These are phyloP conservation scores for Arthrobotrys megalospora DNA, from an alignment of 2,329 filamentous ascomycete species.

Conservation along the genomic window DNA sequence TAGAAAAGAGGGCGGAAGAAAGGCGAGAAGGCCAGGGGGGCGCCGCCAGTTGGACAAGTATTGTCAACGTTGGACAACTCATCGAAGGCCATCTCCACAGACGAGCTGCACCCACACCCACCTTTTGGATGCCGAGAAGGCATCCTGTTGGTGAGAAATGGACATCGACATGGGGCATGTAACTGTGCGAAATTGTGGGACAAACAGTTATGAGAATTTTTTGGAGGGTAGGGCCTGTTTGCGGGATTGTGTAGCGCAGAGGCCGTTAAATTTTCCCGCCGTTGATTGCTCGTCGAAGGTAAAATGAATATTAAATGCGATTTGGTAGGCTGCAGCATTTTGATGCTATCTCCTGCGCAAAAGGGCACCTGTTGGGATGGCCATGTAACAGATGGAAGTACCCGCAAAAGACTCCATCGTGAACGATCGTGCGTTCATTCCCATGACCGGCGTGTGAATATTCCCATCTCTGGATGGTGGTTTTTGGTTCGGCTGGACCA, in stretches of 20 bases:
- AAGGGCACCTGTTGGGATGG: slow-evolving; percentile 47
- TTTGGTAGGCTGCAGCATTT: slow-evolving; percentile 41
- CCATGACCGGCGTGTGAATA: slow-evolving; percentile 52
- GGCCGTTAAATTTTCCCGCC: not conserved
- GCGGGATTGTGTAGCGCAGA: slow-evolving; percentile 29
- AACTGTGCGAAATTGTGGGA: slow-evolving; percentile 42
- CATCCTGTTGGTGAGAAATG: slow-evolving; percentile 44
- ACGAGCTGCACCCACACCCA: slow-evolving; percentile 39
- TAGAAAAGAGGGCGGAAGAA: slow-evolving; percentile 55
- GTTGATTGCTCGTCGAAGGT: slow-evolving; percentile 17
- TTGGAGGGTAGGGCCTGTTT: slow-evolving; percentile 13
- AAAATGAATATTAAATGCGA: slow-evolving; percentile 5
- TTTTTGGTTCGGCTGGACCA: slow-evolving; percentile 41
- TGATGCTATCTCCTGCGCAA: slow-evolving; percentile 47
- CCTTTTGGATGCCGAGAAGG: slow-evolving; percentile 30
- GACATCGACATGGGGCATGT: slow-evolving; percentile 20
- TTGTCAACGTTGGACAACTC: slow-evolving; percentile 59
- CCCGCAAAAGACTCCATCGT: slow-evolving; percentile 32
- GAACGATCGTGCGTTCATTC: slow-evolving; percentile 40
- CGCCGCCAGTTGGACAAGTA: slow-evolving; percentile 43
- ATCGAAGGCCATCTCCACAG: slow-evolving; percentile 49
- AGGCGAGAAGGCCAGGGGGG: slow-evolving; percentile 59
- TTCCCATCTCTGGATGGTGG: slow-evolving; percentile 53
- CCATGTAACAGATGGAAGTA: slow-evolving; percentile 49
- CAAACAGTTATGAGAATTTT: slow-evolving; percentile 7